Evolutionary conservation across 2,329 filamentous ascomycete species (phyloP), one percentile per base, ranked within the genome.

Genomic region (Diplocarpon mali): DNA sequence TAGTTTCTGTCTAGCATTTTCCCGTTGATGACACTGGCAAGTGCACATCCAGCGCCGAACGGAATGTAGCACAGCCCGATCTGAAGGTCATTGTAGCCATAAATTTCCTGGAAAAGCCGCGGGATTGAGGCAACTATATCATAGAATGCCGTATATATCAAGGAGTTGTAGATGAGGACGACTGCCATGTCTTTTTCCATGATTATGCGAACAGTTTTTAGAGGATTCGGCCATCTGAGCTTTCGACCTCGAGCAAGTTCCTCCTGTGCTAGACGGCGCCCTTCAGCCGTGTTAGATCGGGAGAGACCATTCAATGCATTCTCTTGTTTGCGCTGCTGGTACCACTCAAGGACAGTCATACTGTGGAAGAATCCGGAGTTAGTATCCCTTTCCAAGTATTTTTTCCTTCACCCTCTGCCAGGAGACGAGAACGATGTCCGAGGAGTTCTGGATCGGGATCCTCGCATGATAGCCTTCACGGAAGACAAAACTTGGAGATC

Each of bases 1-100:
- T 85, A 93, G 60, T 88, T 88, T 69, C 75, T 45, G 40, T 81
- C 77, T 1, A 79, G 60, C 8, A 78, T 49, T 29, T 63, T 62
- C 5, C 85, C 82, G 49, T 76, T 73, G n/a, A 61, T 58, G 20
- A 58, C 77, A 69, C 43, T 74, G 60, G 71, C 66, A 1, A 67
- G 55, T 11, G 71, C 63, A n/a, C 70, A 71, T 1, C 72, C 73
- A 4, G 57, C 62, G 0, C 72, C 72, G 27, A 72, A 55, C 1
- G 73, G 73, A 4, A 61, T 38, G 41, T 59, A 62, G 37, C 57
- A 60, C 13, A 62, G 54, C 5, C 58, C 59, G 30, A 62, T 55
- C 49, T 61, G 55, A 14, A 62, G 50, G 17, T 60, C 56, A 37
- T 62, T 61, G 44, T 60, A 61, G 13, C 47, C 20, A 38, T 61